These are phyloP conservation scores for Penicillium thymicola DNA, from an alignment of 2,329 filamentous ascomycete species.

Conservation along the genomic window DNA sequence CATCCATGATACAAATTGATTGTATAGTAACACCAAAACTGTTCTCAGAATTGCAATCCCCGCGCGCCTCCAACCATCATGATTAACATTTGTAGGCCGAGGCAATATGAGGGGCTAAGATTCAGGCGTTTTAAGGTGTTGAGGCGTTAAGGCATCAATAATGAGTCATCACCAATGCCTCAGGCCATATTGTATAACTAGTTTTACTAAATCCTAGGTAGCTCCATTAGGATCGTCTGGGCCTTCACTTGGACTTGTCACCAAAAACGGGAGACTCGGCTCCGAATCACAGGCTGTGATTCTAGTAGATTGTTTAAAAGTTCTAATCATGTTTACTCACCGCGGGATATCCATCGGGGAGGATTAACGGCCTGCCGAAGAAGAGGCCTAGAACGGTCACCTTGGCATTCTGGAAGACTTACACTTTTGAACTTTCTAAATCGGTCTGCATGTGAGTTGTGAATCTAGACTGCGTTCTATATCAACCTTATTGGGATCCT, in stretches of 20 bases:
- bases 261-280: neutral
- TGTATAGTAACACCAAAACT: neutral
- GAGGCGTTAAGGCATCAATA: neutral
- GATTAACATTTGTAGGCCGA: neutral
- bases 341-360: neutral
- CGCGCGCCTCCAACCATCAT: neutral
- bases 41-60: neutral
- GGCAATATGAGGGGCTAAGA: neutral
- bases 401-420: constrained; percentile 6
- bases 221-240: neutral
- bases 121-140: neutral
- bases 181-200: neutral
- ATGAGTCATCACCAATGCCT: neutral
- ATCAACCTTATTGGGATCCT: accelerated
- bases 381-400: neutral
- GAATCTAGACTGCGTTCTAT: neutral
- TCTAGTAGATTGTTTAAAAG: neutral
- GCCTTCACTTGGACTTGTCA: too few relatives aligned
- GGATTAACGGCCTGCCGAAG: neutral
- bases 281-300: neutral
- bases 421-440: neutral
- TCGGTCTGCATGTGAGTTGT: neutral
- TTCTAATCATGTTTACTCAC: neutral
- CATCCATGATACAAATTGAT: neutral
- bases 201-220: too few relatives aligned